Evolutionary conservation across 2,329 filamentous ascomycete genomes (phyloP), one percentile per base, ranked within the genome.

Genomic region (Aspergillus ibericus): DNA sequence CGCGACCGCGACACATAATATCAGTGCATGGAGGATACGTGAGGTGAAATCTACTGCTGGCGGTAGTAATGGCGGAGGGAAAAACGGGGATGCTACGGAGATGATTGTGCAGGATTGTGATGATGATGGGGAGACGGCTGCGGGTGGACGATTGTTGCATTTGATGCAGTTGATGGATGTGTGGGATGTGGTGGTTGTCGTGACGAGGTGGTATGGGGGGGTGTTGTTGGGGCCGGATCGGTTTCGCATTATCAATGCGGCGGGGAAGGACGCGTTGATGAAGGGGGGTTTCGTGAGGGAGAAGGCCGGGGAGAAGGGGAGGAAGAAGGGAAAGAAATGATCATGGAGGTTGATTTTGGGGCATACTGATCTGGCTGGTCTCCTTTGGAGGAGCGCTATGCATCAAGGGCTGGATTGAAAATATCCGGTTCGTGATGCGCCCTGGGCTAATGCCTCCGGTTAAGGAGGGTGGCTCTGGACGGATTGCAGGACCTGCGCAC

Each of bases 141-240:
- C 95, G 0, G 95, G 95, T 0, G 88, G 89, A 0, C 83, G 95
- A 42, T 76, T 99, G 70, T 77, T 98, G 60, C 92, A 96, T 77
- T 80, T 99, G 29, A 89, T 99, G 87, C 92, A 97, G 79, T 78
- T 96, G 61, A 97, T 97, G 91, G 91, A 93, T 70, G 82, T 96
- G 10, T 97, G 93, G 92, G 86, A 96, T 74, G 88, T 89, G 15
- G 88, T 98, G 80, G 92, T 99, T 0, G 89, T 99, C 3, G 93
- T 99, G 27, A 92, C 91, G 38, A 81, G 95, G 62, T 99, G 95
- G 95, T 99, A 96, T 75, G 95, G 95, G 4, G 95, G 95, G 1
- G 85, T 96, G 58, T 89, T 92, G 67, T 77, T 99, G 47, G 95
- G 95, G 0, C 93, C 93, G 51, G 89, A 93, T 73, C 82, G 95